Base-by-base conservation (phyloP, 306 rosid genomes). In the Quercus gilva region DNA sequence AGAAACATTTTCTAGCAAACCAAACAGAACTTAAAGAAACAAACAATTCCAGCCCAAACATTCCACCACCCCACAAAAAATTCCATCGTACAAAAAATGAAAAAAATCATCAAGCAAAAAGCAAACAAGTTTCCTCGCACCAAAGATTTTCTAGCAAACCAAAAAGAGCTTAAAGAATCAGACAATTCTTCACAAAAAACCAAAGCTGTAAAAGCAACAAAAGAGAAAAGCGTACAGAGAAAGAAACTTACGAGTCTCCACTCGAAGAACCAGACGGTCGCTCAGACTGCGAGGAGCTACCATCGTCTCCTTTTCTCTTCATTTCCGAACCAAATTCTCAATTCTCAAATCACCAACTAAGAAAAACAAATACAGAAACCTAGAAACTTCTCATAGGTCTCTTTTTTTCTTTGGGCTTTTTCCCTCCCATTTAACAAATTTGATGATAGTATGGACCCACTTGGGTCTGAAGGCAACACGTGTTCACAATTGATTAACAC, bases 191-290 rank as follows among this genome's bases (percentile, higher is more conserved):
- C 3, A 10, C 45, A 37, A 37, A 37, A 37, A 7, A 37, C 2
- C 45, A 37, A 37, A 37, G 45, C 45, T 37, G 45, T 37, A 37
- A 7, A 37, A 7, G 7, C 45, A 37, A 37, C 45, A 37, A 37
- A 37, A 37, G 45, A 37, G 19, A 3, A 8, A 78, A 65, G 55
- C 78, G 74, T 20, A 79, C n/a, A 55, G 35, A 73, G 74, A 74
- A 56, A 17, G 41, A 74, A 65, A 75, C 94, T 74, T 85, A 92
- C 97, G 92, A 89, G 85, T 90, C 91, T 51, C 76, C 88, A 43
- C 92, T 87, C 8, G 93, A 87, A 26, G 97, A 85, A 75, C 76
- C 74, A 74, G 83, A 80, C 41, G 96, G 92, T 5, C 94, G 90
- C 71, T 90, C 90, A 57, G 88, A 85, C 84, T 87, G 92, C 77